Conservation (phyloP, 805 yeast genomes). For the Blastobotrys americana region DNA sequence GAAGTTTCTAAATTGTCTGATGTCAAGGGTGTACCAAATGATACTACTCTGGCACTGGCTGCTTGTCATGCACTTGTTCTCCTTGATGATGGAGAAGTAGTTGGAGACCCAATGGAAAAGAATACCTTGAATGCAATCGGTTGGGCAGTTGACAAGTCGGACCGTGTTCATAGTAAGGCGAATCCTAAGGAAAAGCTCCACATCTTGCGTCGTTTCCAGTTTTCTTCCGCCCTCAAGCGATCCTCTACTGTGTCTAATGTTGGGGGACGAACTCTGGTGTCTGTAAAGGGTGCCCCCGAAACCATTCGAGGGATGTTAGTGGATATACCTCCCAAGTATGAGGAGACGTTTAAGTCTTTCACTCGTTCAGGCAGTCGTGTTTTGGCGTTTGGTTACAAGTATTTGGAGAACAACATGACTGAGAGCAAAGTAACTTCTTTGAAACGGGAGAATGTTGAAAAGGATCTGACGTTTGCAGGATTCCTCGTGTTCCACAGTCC, state of each 20-base stretch:
- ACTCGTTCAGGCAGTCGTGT: slow-evolving; percentile 97
- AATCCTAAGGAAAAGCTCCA: slow-evolving; percentile 44
- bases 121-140: slow-evolving; percentile 83
- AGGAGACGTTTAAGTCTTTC: slow-evolving; percentile 76
- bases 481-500: slow-evolving; percentile 97
- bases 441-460: slow-evolving; percentile 71
- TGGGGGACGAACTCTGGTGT: slow-evolving; percentile 54
- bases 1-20: slow-evolving; percentile 46
- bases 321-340: slow-evolving; percentile 70
- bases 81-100: slow-evolving; percentile 93
- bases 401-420: slow-evolving; percentile 45
- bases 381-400: slow-evolving; percentile 85
- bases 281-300: slow-evolving; percentile 98
- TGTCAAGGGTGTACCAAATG: slow-evolving; percentile 56
- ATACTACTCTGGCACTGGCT: slow-evolving; percentile 70
- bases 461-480: slow-evolving; percentile 72
- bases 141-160: slow-evolving; percentile 78
- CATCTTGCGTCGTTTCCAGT: slow-evolving; percentile 91
- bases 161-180: slow-evolving; percentile 48
- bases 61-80: slow-evolving; percentile 94
- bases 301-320: slow-evolving; percentile 73
- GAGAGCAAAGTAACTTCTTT: slow-evolving; percentile 49
- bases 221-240: slow-evolving; percentile 91
- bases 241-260: slow-evolving; percentile 75
- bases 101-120: slow-evolving; percentile 99